Evolutionary conservation across 495 filamentous ascomycete genomes (phyloP).

Genomic region (Hyphodiscus hymeniophilus): DNA sequence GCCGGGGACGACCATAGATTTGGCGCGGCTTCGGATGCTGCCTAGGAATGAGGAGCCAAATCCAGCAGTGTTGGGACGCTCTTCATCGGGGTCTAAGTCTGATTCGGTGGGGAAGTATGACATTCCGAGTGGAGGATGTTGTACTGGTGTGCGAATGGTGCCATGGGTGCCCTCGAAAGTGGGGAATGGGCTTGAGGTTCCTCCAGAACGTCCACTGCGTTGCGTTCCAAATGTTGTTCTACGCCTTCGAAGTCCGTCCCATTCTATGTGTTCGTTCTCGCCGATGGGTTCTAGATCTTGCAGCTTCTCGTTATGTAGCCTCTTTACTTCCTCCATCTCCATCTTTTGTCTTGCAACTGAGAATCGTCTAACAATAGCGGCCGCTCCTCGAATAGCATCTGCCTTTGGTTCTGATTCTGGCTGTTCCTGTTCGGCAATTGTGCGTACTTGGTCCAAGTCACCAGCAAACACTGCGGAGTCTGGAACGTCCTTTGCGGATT

Average conservation of each 20-base stretch:
- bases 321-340: conserved; percentile 72
- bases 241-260: conserved; percentile 84
- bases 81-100: conserved; percentile 44
- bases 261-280: conserved; percentile 76
- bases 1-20: conserved; percentile 40
- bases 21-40: conserved; percentile 47
- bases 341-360: conserved; percentile 68
- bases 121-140: conserved; percentile 73
- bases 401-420: conserved; percentile 93
- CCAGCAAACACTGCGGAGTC: conserved; percentile 89
- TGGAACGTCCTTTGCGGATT: conserved; percentile 94
- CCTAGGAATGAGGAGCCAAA: conserved; percentile 51
- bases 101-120: conserved; percentile 68
- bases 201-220: conserved; percentile 11
- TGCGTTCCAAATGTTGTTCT: conserved; percentile 58
- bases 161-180: conserved; percentile 28
- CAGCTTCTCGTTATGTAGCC: conserved; percentile 68
- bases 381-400: conserved; percentile 88
- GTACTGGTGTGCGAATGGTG: conserved; percentile 24
- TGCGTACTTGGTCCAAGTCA: conserved; percentile 89
- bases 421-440: conserved; percentile 88
- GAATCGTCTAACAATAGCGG: conserved; percentile 79
- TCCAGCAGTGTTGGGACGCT: conserved; percentile 33
- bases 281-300: conserved; percentile 66
- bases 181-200: conserved; percentile 18